Evolutionary conservation across 495 filamentous ascomycete species (phyloP), one percentile per base, ranked within the genome.

Genomic region (Hypoxylon fragiforme): DNA sequence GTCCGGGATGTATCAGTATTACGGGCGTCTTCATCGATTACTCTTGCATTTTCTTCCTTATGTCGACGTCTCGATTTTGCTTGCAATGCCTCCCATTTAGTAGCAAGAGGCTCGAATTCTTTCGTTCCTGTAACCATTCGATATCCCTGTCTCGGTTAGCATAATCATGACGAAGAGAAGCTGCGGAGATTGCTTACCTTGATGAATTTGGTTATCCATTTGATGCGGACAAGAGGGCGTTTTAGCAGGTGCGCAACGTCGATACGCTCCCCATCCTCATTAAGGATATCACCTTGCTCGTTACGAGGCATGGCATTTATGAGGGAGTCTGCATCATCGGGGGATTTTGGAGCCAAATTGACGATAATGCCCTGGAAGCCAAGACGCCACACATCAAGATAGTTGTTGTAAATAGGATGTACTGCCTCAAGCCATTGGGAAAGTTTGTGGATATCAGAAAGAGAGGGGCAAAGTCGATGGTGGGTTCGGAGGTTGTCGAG

Each of bases 301-400:
- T 95, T 88, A 42, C 85, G 77, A 38, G 86, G 84, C 70, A 94
- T 73, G 15, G 85, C 85, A 63, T 88, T 81, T 54, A 89, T 77
- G 21, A 88, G 74, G 2, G 85, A 57, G 73, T 85, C 60, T 68
- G 78, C 49, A 64, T 78, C 70, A 71, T 82, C 63, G 54, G 63
- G 56, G 31, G 79, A 77, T 13, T 80, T 80, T 7, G 91, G 87
- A 7, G 90, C 91, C 19, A 99, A 80, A 62, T 94, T 96, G 61
- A 99, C 88, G 46, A 97, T 87, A 15, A 97, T 85, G 70, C 95
- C 92, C 61, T 96, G 87, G 71, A 99, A 99, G 3, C 94, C 94
- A 46, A 96, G 80, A 39, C 92, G 80, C 94, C 94, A 99, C 30
- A 88, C 85, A 51, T 83, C 83, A 16, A 99, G 78, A 67, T 97